Conservation (phyloP, 2,329 filamentous ascomycete species). For the Ophiostoma quercus region DNA sequence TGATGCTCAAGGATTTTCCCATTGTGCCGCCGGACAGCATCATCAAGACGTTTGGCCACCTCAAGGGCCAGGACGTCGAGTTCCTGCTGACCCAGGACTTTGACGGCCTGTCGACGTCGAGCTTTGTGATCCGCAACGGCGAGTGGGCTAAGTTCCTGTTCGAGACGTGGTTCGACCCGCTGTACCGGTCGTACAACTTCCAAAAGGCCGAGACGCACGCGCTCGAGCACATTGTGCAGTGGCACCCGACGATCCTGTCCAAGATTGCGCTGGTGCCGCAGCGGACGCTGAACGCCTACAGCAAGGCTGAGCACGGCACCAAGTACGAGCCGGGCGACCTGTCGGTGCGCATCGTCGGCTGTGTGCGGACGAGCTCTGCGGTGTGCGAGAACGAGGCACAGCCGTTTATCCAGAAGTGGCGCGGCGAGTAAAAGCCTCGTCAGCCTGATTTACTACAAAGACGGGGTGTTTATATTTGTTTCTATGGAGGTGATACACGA, state of each 20-base stretch:
- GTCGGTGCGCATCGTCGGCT: conserved; percentile 71
- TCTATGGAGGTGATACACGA: neutral
- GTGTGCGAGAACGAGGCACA: conserved; percentile 69
- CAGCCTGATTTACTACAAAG: neutral
- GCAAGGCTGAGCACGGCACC: conserved; percentile 49
- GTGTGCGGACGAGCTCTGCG: conserved; percentile 51
- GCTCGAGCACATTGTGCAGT: conserved; percentile 77
- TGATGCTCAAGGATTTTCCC: conserved; percentile 80
- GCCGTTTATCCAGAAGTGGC: conserved; percentile 46
- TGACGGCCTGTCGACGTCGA: conserved; percentile 69
- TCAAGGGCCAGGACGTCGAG: conserved; percentile 73
- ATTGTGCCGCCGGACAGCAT: conserved; percentile 94
- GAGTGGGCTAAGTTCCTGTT: conserved; percentile 91
- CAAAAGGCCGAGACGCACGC: conserved; percentile 91
- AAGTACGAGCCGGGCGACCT: conserved; percentile 80
- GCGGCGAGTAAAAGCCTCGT: conserved; percentile 31
- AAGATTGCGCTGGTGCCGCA: conserved; percentile 89
- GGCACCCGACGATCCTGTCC: conserved; percentile 93
- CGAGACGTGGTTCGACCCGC: conserved; percentile 92
- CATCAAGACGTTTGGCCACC: conserved; percentile 84
- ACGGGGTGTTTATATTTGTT: neutral
- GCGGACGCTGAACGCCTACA: conserved; percentile 75
- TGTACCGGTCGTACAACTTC: conserved; percentile 93
- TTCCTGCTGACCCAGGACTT: conserved; percentile 80
- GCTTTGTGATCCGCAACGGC: conserved; percentile 74